Evolutionary conservation across 2,329 filamentous ascomycete species (phyloP).

Genomic region (Ceratocystis huliohia): DNA sequence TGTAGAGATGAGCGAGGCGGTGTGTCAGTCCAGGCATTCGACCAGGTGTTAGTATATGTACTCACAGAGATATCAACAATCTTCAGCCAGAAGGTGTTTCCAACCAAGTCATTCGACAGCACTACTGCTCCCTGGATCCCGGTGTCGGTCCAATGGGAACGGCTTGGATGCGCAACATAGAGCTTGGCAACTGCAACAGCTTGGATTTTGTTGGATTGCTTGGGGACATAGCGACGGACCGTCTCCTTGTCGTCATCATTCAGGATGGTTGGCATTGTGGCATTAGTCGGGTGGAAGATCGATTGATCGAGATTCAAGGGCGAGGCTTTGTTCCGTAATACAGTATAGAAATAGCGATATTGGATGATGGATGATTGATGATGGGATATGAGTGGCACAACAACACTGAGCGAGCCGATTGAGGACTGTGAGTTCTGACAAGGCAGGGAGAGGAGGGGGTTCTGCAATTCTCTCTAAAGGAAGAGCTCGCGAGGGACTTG

Average conservation of each 20-base stretch:
- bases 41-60: constrained; percentile 21
- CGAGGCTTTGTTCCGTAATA: background rate
- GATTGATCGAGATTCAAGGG: background rate
- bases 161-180: constrained; percentile 82
- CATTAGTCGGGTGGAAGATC: background rate
- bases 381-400: background rate
- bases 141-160: constrained; percentile 81
- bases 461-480: background rate
- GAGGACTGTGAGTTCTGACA: background rate
- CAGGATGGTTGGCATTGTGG: constrained; percentile 30
- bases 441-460: background rate
- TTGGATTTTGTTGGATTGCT: constrained; percentile 92
- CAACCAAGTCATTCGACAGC: constrained; percentile 84
- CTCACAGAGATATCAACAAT: constrained; percentile 89
- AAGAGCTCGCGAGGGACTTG: background rate
- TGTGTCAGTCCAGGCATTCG: constrained; percentile 12
- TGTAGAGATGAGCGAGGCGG: constrained; percentile 28
- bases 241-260: constrained; percentile 91
- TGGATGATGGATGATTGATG: background rate
- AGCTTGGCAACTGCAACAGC: constrained; percentile 86
- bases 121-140: constrained; percentile 85
- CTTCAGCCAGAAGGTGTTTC: constrained; percentile 95
- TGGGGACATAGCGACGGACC: constrained; percentile 87
- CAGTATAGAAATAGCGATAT: constrained; percentile 1
- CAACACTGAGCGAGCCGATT: background rate